These are phyloP conservation scores for Rhodomyrtus tomentosa DNA, from an alignment of 345 rosid species.

Conservation along the genomic window DNA sequence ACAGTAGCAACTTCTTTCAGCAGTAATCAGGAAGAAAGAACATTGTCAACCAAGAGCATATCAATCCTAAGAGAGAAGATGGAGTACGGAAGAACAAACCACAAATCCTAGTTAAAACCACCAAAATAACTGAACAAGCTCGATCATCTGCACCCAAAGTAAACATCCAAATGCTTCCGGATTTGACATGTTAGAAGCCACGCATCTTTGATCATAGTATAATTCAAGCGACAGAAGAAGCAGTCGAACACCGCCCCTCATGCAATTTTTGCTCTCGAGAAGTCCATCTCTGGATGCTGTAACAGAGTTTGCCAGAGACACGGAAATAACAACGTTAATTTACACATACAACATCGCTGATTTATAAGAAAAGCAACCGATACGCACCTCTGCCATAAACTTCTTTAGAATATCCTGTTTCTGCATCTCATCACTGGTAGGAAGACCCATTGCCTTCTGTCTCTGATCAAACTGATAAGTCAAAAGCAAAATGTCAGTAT, in stretches of 20 bases:
- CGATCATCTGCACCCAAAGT: background rate
- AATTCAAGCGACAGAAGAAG: background rate
- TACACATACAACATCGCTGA: background rate
- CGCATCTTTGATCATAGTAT: background rate
- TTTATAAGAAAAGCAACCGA: background rate
- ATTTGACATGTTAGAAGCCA: background rate
- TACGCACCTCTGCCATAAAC: constrained; percentile 69
- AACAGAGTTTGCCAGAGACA: background rate
- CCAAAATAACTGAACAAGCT: background rate
- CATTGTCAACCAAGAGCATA: background rate
- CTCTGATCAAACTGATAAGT: constrained; percentile 74
- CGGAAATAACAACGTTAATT: background rate
- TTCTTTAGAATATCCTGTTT: constrained; percentile 78
- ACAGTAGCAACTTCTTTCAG: background rate
- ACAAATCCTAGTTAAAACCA: background rate
- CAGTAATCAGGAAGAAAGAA: background rate
- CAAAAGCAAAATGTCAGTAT: background rate
- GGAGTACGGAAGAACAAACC: background rate
- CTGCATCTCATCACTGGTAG: constrained; percentile 79
- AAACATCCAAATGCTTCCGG: background rate
- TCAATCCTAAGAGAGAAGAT: background rate
- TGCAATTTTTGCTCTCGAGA: constrained; percentile 67
- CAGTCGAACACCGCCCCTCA: background rate
- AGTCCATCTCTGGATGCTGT: constrained; percentile 99
- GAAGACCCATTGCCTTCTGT: constrained; percentile 89